Evolutionary conservation across 805 yeast species (phyloP).

Genomic region (Brettanomyces nanus): DNA sequence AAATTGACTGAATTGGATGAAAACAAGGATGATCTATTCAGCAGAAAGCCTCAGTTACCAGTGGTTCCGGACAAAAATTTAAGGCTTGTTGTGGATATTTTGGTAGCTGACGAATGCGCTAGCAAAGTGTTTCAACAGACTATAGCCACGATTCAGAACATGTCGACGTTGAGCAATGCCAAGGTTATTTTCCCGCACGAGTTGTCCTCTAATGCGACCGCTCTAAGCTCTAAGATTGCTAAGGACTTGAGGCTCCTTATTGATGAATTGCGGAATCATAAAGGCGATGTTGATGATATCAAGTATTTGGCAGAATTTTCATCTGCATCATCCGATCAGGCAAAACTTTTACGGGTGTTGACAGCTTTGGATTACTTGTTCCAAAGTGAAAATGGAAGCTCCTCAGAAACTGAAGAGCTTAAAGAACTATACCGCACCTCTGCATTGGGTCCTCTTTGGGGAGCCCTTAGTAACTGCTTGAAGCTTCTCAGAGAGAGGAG

Average conservation of each 20-base stretch:
- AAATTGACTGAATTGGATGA: slow-evolving; percentile 31
- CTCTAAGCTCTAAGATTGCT: slow-evolving; percentile 46
- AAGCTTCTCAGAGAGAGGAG: slow-evolving; percentile 52
- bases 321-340: slow-evolving; percentile 76
- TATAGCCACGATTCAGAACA: slow-evolving; percentile 69
- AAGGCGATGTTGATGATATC: slow-evolving; percentile 40
- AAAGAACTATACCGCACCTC: slow-evolving; percentile 57
- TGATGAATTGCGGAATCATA: slow-evolving; percentile 30
- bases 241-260: slow-evolving; percentile 45
- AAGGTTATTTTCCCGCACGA: slow-evolving; percentile 59
- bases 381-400: slow-evolving; percentile 32
- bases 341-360: slow-evolving; percentile 74
- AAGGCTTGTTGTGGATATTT: slow-evolving; percentile 53
- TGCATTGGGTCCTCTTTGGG: slow-evolving; percentile 78
- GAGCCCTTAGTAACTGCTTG: slow-evolving; percentile 67
- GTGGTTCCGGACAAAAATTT: slow-evolving; percentile 55
- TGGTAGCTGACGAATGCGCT: slow-evolving; percentile 78
- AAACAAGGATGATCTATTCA: slow-evolving; percentile 12
- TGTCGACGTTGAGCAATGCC: slow-evolving; percentile 54
- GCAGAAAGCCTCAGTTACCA: slow-evolving; percentile 39
- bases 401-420: slow-evolving; percentile 38
- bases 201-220: slow-evolving; percentile 55
- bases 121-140: slow-evolving; percentile 80
- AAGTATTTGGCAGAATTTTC: slow-evolving; percentile 55
- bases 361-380: slow-evolving; percentile 83